Conservation (phyloP, 495 filamentous ascomycete genomes). For the Pyrenula massariospora region DNA sequence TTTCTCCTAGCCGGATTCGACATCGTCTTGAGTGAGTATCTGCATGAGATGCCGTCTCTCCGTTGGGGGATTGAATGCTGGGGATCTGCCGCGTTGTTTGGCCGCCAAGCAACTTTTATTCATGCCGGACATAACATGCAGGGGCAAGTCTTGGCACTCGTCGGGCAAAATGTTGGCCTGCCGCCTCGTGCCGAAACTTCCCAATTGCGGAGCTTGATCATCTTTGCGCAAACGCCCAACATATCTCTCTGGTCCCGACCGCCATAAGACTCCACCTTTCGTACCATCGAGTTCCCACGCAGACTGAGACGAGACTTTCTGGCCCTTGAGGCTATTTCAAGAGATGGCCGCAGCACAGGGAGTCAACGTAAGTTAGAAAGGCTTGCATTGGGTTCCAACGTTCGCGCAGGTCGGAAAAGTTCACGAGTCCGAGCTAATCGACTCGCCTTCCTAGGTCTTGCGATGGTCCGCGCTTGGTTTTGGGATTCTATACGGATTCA, state of each 20-base stretch:
- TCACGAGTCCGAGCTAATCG: constrained; percentile 1
- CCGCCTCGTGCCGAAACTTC: too few species aligned
- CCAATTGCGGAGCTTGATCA: neutral
- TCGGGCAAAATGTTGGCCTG: too few species aligned
- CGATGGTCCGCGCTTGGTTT: constrained; percentile 82
- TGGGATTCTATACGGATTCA: constrained; percentile 86
- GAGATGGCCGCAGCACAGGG: constrained; percentile 33
- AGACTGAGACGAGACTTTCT: neutral
- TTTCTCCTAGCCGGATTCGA: constrained; percentile 75
- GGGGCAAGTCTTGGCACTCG: too few species aligned
- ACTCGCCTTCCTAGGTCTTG: constrained; percentile 54
- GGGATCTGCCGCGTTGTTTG: too few species aligned
- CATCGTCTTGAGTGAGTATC: too few species aligned
- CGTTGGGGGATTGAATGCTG: too few species aligned
- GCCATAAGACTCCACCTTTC: too few species aligned
- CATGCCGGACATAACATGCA: too few species aligned
- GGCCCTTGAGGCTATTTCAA: neutral
- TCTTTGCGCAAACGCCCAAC: neutral
- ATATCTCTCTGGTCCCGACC: neutral
- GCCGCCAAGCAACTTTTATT: too few species aligned
- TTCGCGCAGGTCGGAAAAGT: constrained; percentile 6
- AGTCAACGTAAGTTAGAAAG: constrained; percentile 33
- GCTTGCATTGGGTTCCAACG: constrained; percentile 13
- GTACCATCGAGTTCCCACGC: neutral
- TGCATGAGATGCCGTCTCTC: too few species aligned